Evolutionary conservation across 306 rosid species (phyloP).

Genomic region (Hippophae gyantsensis): DNA sequence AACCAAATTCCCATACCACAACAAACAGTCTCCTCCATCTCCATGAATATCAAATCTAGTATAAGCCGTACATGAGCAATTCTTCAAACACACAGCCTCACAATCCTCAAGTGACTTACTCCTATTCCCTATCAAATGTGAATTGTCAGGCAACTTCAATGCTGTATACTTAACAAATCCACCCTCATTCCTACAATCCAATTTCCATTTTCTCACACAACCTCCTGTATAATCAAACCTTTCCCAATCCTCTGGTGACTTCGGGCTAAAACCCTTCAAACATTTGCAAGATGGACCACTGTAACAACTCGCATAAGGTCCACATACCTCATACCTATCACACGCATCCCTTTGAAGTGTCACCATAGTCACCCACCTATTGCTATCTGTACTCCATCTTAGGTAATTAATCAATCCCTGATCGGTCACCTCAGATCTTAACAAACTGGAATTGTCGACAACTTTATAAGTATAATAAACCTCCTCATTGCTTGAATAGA

Average conservation of each 20-base stretch:
- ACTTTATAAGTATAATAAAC: constrained; percentile 11
- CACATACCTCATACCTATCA: constrained; percentile 17
- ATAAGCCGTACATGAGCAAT: constrained; percentile 19
- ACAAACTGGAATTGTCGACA: background rate
- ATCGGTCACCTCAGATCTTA: constrained; percentile 12
- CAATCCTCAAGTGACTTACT: constrained; percentile 12
- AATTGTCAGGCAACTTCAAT: constrained; percentile 18
- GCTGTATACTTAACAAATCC: constrained; percentile 15
- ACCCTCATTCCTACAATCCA: constrained; percentile 17
- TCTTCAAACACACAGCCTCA: constrained; percentile 17
- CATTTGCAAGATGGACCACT: constrained; percentile 10
- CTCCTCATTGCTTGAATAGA: constrained; percentile 12
- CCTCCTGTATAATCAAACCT: constrained; percentile 13
- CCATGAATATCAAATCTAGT: constrained; percentile 13
- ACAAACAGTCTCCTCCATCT: constrained; percentile 18
- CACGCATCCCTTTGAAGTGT: constrained; percentile 10
- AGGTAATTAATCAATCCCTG: constrained; percentile 6
- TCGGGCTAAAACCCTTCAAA: constrained; percentile 17
- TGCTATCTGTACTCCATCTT: constrained; percentile 1
- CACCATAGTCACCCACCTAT: constrained; percentile 1
- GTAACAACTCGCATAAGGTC: constrained; percentile 20
- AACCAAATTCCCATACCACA: constrained; percentile 22
- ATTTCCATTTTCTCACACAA: constrained; percentile 14
- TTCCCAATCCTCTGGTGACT: constrained; percentile 21
- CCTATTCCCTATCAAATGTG: constrained; percentile 3